phyloP scores from a whole-genome alignment of 495 filamentous ascomycete species.

The Chlorociboria aeruginascens region DNA sequence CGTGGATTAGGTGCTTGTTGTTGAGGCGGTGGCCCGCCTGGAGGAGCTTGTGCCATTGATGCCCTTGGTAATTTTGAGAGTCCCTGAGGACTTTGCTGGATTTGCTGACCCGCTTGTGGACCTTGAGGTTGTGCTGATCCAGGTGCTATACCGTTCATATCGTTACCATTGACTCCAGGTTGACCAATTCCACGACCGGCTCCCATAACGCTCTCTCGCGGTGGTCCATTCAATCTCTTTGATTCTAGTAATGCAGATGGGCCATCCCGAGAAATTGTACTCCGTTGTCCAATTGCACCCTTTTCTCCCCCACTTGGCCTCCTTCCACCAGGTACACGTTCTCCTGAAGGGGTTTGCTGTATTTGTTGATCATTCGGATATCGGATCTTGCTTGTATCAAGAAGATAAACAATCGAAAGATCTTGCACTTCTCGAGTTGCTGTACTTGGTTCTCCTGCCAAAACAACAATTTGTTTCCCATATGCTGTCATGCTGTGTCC shows the following conservation, averaged over 20 bases:
- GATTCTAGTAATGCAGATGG: conserved; percentile 41
- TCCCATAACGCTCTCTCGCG: conserved; percentile 42
- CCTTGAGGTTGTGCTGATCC: conserved; percentile 19
- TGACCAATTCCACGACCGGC: conserved; percentile 21
- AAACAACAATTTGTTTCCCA: conserved; percentile 79
- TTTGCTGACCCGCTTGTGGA: conserved; percentile 19
- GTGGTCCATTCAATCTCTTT: conserved; percentile 38
- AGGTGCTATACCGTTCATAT: conserved; percentile 18
- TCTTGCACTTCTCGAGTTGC: conserved; percentile 68
- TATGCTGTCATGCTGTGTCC: conserved; percentile 97
- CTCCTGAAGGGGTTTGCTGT: conserved; percentile 25
- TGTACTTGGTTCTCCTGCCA: conserved; percentile 90
- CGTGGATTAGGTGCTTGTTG: conserved; percentile 75
- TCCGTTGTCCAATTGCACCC: conserved; percentile 20
- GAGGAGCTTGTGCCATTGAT: conserved; percentile 55
- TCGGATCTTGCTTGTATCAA: conserved; percentile 91
- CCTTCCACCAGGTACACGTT: conserved; percentile 24
- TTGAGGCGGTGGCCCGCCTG: conserved; percentile 68
- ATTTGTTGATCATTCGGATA: conserved; percentile 74
- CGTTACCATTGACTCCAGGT: conserved; percentile 19
- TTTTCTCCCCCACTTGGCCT: conserved; percentile 29
- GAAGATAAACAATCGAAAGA: conserved; percentile 76
- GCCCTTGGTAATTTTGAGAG: conserved; percentile 56
- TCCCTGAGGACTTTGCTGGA: conserved; percentile 26
- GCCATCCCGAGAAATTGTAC: conserved; percentile 47